A percentile compares a stretch with the other conserved stretches of the same genome.
Conservation (phyloP, 2,329 filamentous ascomycete genomes). For the Cladosporium oxysporum region DNA sequence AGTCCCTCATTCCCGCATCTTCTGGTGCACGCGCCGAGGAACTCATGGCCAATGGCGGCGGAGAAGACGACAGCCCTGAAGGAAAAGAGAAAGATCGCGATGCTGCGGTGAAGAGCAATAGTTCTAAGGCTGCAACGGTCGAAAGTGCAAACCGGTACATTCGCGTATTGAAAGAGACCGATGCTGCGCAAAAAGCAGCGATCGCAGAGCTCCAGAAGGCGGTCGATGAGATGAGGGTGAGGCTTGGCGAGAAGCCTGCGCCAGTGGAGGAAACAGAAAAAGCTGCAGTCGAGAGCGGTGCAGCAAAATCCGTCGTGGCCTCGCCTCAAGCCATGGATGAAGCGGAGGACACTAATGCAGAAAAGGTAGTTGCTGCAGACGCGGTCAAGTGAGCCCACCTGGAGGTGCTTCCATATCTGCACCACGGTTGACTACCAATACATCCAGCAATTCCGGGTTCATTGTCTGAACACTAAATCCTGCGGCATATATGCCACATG, state of each 20-base stretch:
- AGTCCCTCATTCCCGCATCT: slow-evolving; percentile 70
- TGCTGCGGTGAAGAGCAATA: slow-evolving; percentile 56
- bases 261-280: not conserved
- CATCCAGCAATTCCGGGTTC: not conserved
- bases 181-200: slow-evolving; percentile 19
- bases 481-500: not conserved
- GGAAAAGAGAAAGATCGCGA: slow-evolving; percentile 44
- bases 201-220: slow-evolving; percentile 32
- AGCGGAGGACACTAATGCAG: not conserved
- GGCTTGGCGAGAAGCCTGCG: slow-evolving; percentile 22
- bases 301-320: not conserved
- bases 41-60: slow-evolving; percentile 35
- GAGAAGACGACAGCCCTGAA: slow-evolving; percentile 48
- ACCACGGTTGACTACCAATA: not conserved
- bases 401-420: not conserved
- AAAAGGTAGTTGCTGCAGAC: not conserved
- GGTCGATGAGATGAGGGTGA: slow-evolving; percentile 34
- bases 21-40: slow-evolving; percentile 45
- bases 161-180: slow-evolving; percentile 71
- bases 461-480: not conserved
- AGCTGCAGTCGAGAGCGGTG: not conserved
- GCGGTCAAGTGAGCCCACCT: not conserved
- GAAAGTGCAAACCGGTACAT: slow-evolving; percentile 97
- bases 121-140: slow-evolving; percentile 96
- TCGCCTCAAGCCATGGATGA: not conserved